Percentiles rank a stretch among this genome's conserved stretches.
Conservation (phyloP, 176 grass and related monocot species). For the Carex cristatella region DNA sequence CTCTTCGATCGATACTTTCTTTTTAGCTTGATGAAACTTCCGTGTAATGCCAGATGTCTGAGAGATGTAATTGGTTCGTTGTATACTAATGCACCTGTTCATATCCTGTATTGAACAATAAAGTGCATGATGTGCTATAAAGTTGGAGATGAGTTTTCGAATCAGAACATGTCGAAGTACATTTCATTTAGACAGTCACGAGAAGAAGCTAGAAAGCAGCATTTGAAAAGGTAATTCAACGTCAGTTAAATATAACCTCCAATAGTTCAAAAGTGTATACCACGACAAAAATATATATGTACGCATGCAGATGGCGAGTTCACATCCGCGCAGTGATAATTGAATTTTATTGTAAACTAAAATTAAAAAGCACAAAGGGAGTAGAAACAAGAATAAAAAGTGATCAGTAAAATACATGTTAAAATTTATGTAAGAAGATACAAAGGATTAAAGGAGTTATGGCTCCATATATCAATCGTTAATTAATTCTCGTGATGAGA, state of each 20-base stretch:
- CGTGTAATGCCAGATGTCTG: not conserved
- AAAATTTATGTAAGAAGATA: no score
- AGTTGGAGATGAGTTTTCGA: not conserved
- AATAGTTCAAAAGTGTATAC: not conserved
- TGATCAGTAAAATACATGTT: no score
- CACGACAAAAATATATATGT: not conserved
- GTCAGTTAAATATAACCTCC: not conserved
- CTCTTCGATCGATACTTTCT: not conserved
- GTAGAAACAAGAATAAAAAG: no score
- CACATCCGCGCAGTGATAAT: no score
- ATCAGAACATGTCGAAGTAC: not conserved
- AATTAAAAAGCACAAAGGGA: no score
- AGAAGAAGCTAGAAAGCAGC: not conserved
- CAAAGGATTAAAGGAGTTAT: no score
- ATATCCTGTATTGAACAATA: not conserved
- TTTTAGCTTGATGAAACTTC: conserved; percentile 10
- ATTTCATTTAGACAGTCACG: not conserved
- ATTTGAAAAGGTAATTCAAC: not conserved
- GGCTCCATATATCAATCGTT: no score
- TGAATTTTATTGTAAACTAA: no score
- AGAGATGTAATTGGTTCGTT: not conserved
- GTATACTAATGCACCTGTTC: not conserved
- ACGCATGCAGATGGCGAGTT: no score
- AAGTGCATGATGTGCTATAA: conserved; percentile 12
- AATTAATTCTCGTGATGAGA: no score